Percentiles rank a stretch among this genome's conserved stretches.
Conservation (phyloP, 2,329 filamentous ascomycete species). For the Diplodia intermedia region DNA sequence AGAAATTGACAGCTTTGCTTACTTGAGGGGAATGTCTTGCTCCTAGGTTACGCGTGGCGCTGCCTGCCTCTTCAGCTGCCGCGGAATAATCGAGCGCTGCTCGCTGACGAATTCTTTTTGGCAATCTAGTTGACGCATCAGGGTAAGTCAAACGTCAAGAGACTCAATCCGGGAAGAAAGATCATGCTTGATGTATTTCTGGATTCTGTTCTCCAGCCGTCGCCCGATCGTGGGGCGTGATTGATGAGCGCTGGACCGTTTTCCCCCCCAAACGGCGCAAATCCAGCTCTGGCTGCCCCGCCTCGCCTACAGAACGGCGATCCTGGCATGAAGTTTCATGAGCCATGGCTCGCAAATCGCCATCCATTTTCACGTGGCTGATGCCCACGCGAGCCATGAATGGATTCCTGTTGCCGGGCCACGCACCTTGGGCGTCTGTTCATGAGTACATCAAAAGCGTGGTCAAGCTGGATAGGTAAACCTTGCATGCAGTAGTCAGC, state of each 20-base stretch:
- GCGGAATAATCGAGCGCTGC: background rate
- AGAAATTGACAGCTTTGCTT: background rate
- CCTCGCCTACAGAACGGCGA: slow-evolving; percentile 12
- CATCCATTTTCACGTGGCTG: background rate
- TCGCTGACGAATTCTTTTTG: slow-evolving; percentile 1
- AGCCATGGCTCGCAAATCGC: background rate
- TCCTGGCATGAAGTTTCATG: background rate
- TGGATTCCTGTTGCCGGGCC: background rate
- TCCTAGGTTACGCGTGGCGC: background rate
- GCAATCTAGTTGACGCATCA: slow-evolving; percentile 6
- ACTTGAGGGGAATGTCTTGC: slow-evolving; percentile 1
- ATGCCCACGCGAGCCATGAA: background rate
- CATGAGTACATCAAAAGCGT: background rate
- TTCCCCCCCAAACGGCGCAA: background rate
- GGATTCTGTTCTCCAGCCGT: background rate
- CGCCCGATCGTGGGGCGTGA: background rate
- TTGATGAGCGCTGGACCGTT: background rate
- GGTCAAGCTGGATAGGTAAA: slow-evolving; percentile 8
- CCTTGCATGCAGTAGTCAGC: slow-evolving; percentile 4
- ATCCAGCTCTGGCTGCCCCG: background rate
- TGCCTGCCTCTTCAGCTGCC: background rate
- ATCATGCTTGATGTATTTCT: background rate
- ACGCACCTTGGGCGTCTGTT: background rate
- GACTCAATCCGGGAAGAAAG: background rate
- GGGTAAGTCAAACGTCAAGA: background rate